phyloP scores from a whole-genome alignment of 2,329 filamentous ascomycete species.

The Trichoderma sp. region DNA sequence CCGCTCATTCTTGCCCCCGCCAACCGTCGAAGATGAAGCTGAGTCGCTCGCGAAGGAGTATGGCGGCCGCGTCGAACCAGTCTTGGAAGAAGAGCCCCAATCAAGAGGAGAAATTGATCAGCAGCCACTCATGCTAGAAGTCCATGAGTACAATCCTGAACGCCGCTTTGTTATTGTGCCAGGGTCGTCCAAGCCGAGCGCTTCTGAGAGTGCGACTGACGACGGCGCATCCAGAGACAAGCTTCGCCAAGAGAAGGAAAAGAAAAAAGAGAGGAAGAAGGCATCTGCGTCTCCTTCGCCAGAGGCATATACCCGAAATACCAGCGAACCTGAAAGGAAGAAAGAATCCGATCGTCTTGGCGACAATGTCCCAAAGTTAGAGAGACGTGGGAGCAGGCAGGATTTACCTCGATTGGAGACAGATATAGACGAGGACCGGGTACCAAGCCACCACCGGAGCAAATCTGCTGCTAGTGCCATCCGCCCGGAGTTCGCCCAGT shows the following conservation, averaged over 20 bases:
- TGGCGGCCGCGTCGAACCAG: slow-evolving; percentile 33
- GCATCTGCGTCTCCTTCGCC: background rate
- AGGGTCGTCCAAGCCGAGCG: slow-evolving; percentile 26
- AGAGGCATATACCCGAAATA: background rate
- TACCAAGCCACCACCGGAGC: slow-evolving; percentile 34
- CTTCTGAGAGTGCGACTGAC: slow-evolving; percentile 23
- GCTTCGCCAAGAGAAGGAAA: slow-evolving; percentile 9
- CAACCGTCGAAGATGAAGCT: slow-evolving; percentile 67
- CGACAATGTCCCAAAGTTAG: slow-evolving; percentile 16
- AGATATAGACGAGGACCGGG: slow-evolving; percentile 30
- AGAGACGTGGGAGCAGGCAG: slow-evolving; percentile 34
- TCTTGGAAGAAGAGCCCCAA: slow-evolving; percentile 52
- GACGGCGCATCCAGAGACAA: slow-evolving; percentile 29
- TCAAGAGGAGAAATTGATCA: slow-evolving; percentile 66
- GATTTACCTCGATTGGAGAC: slow-evolving; percentile 47
- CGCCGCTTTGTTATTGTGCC: slow-evolving; percentile 61
- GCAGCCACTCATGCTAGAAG: slow-evolving; percentile 62
- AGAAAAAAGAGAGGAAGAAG: background rate
- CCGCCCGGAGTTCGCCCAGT: slow-evolving; percentile 31
- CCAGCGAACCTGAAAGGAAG: background rate
- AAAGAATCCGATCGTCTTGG: background rate
- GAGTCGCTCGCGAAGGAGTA: slow-evolving; percentile 61
- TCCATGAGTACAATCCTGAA: slow-evolving; percentile 58
- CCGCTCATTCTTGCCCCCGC: slow-evolving; percentile 53
- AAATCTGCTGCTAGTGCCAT: slow-evolving; percentile 35